phyloP scores from a whole-genome alignment of 225 moss, liverwort and hornwort genomes.

The Neckera pumila region DNA sequence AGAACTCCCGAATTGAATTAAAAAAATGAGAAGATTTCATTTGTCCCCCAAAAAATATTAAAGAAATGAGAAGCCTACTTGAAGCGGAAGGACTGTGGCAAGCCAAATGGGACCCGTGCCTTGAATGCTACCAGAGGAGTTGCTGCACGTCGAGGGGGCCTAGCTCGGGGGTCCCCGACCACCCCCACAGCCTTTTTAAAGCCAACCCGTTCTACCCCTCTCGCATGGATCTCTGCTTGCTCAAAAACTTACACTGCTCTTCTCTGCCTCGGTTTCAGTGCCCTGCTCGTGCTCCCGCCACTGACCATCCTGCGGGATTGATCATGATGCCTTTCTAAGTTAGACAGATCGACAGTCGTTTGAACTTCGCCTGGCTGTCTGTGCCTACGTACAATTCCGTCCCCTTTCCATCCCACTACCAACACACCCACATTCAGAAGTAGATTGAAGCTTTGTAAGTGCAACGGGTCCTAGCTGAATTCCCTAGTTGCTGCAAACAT shows the following conservation, averaged over 20 bases:
- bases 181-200: constrained; percentile 11
- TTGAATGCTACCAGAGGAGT: neutral
- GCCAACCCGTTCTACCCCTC: neutral
- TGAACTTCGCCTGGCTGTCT: neutral
- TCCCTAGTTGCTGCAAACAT: neutral
- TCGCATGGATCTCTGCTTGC: neutral
- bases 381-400: neutral
- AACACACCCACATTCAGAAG: neutral
- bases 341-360: neutral
- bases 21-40: neutral
- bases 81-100: neutral
- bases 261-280: neutral
- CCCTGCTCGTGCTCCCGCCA: neutral
- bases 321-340: neutral
- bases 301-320: neutral
- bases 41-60: neutral
- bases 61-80: neutral
- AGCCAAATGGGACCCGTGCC: neutral
- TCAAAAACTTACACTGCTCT: neutral
- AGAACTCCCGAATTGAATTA: neutral
- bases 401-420: neutral
- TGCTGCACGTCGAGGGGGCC: neutral
- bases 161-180: neutral
- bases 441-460: neutral
- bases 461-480: neutral